Evolutionary conservation across 805 yeast species (phyloP), one percentile per base, ranked within the genome.

Genomic region (Saturnispora besseyi): DNA sequence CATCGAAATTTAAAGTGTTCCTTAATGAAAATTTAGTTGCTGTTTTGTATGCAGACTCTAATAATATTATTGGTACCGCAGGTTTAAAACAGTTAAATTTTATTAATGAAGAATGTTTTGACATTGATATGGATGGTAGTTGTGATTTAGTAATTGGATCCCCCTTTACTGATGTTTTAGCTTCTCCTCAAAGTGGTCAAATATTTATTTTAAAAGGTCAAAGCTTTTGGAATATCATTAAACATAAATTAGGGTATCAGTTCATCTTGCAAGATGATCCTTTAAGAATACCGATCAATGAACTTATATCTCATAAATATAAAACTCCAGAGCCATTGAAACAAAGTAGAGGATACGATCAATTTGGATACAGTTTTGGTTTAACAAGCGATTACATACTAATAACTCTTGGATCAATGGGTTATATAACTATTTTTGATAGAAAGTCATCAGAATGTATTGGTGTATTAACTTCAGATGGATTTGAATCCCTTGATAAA

Each of bases 11-110:
- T 1, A 68, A 70, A 44, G 50, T 78, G 6, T 76, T 63, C 51
- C 41, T 38, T 1, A 41, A 46, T 1, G 52, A 50, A 7, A 26
- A 36, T 10, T 22, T 58, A 9, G 41, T 62, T 13, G 61, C 61
- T 1, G 38, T 53, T 0, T 48, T 64, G 7, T 55, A 58, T 12
- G 55, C 59, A 28, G 51, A 55, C 3, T 53, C 38, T n/a, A 44
- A 59, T 9, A 45, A 58, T 12, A 41, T 37, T 22, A 65, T 72
- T 51, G 78, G 82, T 2, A 10, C 45, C 0, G 29, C 48, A 1
- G 82, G 82, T 0, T 42, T 56, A 1, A 77, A 79, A 50, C 66
- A 75, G 42, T 57, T 74, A 13, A 80, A 78, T 0, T 57, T 63
- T 15, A 40, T 56, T 1, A 44, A 74, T 24, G 48, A 57, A 1